Percentiles rank a stretch among this genome's conserved stretches.
Conservation (phyloP, 148 eudicot species). For the Vaccinium corymbosum region DNA sequence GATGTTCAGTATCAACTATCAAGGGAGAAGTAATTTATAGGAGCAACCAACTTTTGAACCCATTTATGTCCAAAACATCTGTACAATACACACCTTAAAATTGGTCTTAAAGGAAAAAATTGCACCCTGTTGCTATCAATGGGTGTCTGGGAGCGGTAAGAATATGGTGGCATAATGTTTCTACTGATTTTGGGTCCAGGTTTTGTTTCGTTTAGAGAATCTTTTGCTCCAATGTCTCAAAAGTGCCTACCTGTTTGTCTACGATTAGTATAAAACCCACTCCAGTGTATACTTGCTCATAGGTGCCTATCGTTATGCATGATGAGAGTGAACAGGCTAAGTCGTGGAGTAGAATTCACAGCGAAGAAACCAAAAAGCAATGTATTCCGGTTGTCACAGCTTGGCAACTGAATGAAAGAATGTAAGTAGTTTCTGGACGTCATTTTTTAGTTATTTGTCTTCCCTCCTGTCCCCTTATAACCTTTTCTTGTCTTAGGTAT, state of each 20-base stretch:
- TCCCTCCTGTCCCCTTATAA: neutral
- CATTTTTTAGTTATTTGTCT: constrained; percentile 11
- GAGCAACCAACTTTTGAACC: too few species aligned
- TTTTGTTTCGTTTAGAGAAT: neutral
- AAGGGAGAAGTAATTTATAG: neutral
- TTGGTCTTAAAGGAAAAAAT: neutral
- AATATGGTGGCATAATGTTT: neutral
- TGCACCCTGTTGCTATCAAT: neutral
- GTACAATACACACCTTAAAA: neutral
- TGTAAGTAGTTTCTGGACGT: constrained; percentile 40
- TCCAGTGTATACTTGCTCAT: constrained; percentile 16
- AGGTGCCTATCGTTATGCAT: constrained; percentile 89
- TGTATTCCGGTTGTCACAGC: constrained; percentile 90
- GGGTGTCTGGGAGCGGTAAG: neutral
- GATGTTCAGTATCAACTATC: too few species aligned
- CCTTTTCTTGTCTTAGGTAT: constrained; percentile 48
- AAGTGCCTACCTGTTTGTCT: neutral
- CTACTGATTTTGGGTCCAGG: neutral
- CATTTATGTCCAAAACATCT: neutral
- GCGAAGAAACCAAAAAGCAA: constrained; percentile 77
- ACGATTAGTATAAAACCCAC: neutral
- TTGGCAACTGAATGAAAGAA: constrained; percentile 98
- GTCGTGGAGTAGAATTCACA: constrained; percentile 79
- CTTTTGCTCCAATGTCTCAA: neutral
- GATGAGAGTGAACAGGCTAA: constrained; percentile 79